Base-by-base conservation (phyloP, 495 filamentous ascomycete genomes). In the Cercophora scortea region DNA sequence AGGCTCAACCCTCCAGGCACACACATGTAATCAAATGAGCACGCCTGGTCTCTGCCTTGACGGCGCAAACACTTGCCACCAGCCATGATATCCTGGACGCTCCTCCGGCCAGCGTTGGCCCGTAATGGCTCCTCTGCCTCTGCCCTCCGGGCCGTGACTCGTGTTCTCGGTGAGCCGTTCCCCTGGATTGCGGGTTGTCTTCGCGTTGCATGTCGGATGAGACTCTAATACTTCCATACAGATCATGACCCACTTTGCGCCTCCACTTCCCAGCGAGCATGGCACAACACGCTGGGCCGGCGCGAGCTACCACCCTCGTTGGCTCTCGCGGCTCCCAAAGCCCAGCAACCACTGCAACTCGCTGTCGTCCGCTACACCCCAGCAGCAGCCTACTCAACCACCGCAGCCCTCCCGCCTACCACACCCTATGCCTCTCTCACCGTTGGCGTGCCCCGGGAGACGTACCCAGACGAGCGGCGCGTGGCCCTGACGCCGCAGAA, bases 401-500 rank as follows among this genome's bases (percentile, higher is more conserved):
- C 71, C 12, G 61, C 70, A 10, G 55, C 60, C n/a, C 61, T 64
- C 9, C 55, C 71, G 48, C 67, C 77, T 32, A 69, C 75, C 8
- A 80, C 74, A 1, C 84, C 87, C 1, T 92, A 88, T 65, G 67
- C 77, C 8, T 70, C 80, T 8, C 74, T 90, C 46, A 82, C 81
- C 6, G 78, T 92, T 32, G 87, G 87, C 38, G 75, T 89, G 32
- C 85, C 86, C 2, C 79, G 77, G 41, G 88, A 92, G 63, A 85
- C 73, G 12, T 86, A 76, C 59, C 76, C 79, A 10, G 79, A 84
- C 51, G 88, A 92, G 68, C 82, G 83, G 18, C 86, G 87, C 25
- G 88, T 92, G 16, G 87, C 88, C 13, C 74, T 92, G 33, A 89
- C 86, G 1, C 88, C 88, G 7, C 83, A 86, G 54, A 92, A 90